These are phyloP conservation scores for Heterotrichella gracilis DNA, from an alignment of 352 stramenopile species.

Conservation along the genomic window DNA sequence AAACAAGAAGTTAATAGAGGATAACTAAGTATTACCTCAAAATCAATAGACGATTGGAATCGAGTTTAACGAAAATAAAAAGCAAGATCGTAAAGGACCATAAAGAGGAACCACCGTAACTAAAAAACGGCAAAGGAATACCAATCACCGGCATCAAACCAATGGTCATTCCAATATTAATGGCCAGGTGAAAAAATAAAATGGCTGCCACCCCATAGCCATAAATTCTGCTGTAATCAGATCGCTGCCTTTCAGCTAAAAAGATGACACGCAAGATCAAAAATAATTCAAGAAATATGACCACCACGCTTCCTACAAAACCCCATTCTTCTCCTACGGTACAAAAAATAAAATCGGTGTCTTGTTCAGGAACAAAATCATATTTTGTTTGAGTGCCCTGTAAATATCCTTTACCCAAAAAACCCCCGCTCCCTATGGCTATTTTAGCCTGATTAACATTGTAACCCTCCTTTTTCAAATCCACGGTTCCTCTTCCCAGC, in stretches of 20 bases:
- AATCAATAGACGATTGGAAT: background rate
- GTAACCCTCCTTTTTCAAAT: slow-evolving; percentile 1
- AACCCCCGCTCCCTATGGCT: background rate
- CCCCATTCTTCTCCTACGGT: background rate
- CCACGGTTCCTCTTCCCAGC: background rate
- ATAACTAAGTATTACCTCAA: background rate
- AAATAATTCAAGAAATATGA: background rate
- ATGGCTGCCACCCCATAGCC: background rate
- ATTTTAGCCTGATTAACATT: background rate
- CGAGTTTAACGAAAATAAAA: background rate
- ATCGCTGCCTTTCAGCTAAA: background rate
- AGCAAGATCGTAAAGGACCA: background rate
- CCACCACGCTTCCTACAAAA: background rate
- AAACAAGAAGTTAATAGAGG: background rate
- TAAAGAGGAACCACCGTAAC: background rate
- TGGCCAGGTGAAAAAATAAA: background rate
- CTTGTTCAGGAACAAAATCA: background rate
- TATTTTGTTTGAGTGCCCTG: background rate
- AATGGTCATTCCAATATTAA: background rate
- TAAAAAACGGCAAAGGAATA: background rate
- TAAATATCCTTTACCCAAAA: background rate
- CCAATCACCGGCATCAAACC: background rate
- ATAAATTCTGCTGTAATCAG: background rate
- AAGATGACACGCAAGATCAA: background rate
- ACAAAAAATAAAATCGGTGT: background rate